Conservation (phyloP, 768 basidiomycete genomes). For the Phlegmacium glaucopus region DNA sequence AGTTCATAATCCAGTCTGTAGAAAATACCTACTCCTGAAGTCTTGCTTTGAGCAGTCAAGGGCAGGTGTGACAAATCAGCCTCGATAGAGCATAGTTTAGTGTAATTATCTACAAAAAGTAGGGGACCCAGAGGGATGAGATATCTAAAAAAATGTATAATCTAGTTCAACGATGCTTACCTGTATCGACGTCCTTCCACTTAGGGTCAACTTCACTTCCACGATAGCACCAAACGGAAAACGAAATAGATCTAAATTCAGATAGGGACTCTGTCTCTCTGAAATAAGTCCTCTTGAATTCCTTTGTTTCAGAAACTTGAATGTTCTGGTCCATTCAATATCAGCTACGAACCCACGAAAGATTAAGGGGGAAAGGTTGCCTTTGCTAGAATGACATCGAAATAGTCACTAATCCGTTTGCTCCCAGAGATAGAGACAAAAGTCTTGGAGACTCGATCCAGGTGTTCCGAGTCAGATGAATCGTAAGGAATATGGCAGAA, state of each 20-base stretch:
- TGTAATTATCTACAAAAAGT: constrained; percentile 22
- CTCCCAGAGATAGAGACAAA: constrained; percentile 36
- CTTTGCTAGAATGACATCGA: constrained; percentile 40
- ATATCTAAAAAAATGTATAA: too few relatives aligned
- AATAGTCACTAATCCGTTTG: constrained; percentile 35
- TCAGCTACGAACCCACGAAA: constrained; percentile 3
- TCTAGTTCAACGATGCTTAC: background rate
- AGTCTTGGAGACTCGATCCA: constrained; percentile 24
- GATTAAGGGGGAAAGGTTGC: constrained; percentile 21
- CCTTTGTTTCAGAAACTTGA: constrained; percentile 37
- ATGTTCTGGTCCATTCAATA: constrained; percentile 39
- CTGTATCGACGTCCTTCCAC: constrained; percentile 20
- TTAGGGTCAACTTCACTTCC: constrained; percentile 11
- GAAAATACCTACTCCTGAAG: constrained; percentile 17
- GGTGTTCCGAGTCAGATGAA: constrained; percentile 36
- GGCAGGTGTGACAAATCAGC: constrained; percentile 24
- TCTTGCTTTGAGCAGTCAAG: constrained; percentile 11
- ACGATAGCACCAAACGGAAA: constrained; percentile 16
- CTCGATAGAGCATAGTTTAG: constrained; percentile 25
- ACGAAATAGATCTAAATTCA: constrained; percentile 7
- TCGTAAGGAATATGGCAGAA: constrained; percentile 35
- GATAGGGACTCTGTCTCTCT: constrained; percentile 5
- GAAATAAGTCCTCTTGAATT: constrained; percentile 31
- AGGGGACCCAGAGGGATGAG: background rate
- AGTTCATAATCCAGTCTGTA: constrained; percentile 38